Conservation (phyloP, 73 alveolate genomes). For the Symbiodinium natans region DNA sequence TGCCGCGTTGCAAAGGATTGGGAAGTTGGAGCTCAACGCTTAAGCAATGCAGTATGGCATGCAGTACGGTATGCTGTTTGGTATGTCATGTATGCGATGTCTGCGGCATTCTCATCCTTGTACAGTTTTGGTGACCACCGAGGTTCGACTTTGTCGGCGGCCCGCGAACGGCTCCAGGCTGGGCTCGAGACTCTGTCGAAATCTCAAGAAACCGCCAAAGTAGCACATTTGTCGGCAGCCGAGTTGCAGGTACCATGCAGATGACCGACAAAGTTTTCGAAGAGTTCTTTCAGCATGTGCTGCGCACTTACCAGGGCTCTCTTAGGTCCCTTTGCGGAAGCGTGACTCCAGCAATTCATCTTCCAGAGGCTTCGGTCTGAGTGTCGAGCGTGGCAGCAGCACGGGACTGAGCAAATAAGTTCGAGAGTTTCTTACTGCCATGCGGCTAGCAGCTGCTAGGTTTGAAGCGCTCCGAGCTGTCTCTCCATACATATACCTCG, state of each 20-base stretch:
- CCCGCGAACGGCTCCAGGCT: constrained; percentile 48
- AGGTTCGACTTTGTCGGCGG: constrained; percentile 74
- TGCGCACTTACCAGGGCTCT: background rate
- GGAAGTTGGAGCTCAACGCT: constrained; percentile 19
- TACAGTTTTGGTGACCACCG: no score
- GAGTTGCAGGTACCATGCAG: constrained; percentile 27
- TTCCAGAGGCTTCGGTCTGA: background rate
- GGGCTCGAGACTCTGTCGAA: background rate
- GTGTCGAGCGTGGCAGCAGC: constrained; percentile 41
- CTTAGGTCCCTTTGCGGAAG: no score
- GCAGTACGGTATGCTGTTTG: no score
- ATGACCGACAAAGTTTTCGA: background rate
- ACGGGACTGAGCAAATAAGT: background rate
- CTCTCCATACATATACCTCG: constrained; percentile 21
- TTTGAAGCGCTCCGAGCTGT: constrained; percentile 33
- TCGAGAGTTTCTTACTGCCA: background rate
- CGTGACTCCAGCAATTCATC: no score
- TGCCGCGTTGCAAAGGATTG: background rate
- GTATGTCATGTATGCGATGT: no score
- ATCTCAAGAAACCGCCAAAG: background rate
- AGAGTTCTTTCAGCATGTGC: constrained; percentile 13
- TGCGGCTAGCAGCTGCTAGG: constrained; percentile 35
- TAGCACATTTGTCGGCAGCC: no score
- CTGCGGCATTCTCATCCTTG: no score
- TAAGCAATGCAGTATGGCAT: background rate